These are phyloP conservation scores for Aphanomyces euteiches DNA, from an alignment of 352 stramenopile genomes.

Conservation along the genomic window DNA sequence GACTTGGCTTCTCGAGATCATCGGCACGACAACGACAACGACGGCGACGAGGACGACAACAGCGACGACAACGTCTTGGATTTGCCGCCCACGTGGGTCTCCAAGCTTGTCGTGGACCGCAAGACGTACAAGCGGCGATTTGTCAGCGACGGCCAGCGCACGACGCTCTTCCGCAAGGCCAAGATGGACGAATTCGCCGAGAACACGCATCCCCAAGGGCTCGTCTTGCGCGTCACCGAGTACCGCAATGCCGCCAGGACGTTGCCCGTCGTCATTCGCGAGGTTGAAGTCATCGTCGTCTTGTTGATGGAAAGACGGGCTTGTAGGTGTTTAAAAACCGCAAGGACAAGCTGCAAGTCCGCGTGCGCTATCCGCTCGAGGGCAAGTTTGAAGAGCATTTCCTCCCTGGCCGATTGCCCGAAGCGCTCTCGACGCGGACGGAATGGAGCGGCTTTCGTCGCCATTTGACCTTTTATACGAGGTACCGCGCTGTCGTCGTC, in stretches of 20 bases:
- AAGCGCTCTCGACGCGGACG: slow-evolving; percentile 69
- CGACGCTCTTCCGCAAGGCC: slow-evolving; percentile 83
- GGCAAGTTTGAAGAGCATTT: slow-evolving; percentile 86
- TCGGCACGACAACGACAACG: slow-evolving; percentile 45
- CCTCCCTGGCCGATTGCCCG: slow-evolving; percentile 55
- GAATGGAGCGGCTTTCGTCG: slow-evolving; percentile 85
- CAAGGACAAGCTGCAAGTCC: slow-evolving; percentile 83
- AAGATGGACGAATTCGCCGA: slow-evolving; percentile 94
- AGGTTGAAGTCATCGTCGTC: slow-evolving; percentile 35
- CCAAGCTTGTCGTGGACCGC: slow-evolving; percentile 67
- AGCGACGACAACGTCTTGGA: slow-evolving; percentile 74
- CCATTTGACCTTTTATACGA: slow-evolving; percentile 89
- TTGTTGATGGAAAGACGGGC: neutral
- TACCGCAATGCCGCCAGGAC: slow-evolving; percentile 78
- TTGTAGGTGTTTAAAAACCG: slow-evolving; percentile 81
- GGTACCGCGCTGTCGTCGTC: slow-evolving; percentile 14
- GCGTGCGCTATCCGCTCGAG: slow-evolving; percentile 76
- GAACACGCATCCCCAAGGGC: slow-evolving; percentile 80
- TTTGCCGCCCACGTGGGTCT: slow-evolving; percentile 81
- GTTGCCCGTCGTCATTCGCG: slow-evolving; percentile 81
- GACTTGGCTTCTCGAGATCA: no score
- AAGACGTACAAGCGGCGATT: slow-evolving; percentile 80
- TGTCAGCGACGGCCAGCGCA: slow-evolving; percentile 76
- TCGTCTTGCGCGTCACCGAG: slow-evolving; percentile 79
- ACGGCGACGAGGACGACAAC: slow-evolving; percentile 40